These are phyloP conservation scores for Aureobasidium sp. DNA, from an alignment of 2,329 filamentous ascomycete genomes.

Conservation along the genomic window DNA sequence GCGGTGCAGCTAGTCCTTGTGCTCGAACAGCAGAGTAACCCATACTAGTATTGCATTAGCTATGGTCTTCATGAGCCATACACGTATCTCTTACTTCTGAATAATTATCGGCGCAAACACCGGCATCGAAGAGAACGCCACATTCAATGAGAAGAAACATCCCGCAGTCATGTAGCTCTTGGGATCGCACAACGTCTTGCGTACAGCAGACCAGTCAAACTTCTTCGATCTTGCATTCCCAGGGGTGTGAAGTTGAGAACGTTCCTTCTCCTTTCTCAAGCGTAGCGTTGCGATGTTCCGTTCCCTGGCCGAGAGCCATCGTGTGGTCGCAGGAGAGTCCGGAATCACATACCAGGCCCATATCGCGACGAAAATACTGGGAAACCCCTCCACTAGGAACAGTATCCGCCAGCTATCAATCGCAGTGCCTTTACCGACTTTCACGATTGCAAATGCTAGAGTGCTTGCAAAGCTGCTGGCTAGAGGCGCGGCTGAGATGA, in stretches of 20 bases:
- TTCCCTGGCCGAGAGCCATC: conserved; percentile 38
- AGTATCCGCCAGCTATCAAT: conserved; percentile 80
- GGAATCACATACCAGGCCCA: conserved; percentile 64
- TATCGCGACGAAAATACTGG: conserved; percentile 67
- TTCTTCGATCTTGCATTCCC: conserved; percentile 21
- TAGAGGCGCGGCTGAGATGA: conserved; percentile 66
- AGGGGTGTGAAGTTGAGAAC: not conserved
- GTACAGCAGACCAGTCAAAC: conserved; percentile 51
- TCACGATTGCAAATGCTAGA: conserved; percentile 71
- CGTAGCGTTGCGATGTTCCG: conserved; percentile 63
- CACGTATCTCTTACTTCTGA: conserved; percentile 39
- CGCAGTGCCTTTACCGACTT: conserved; percentile 55
- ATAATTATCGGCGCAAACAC: conserved; percentile 62
- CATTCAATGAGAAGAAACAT: conserved; percentile 84
- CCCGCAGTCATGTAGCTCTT: conserved; percentile 66
- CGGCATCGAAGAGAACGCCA: conserved; percentile 80
- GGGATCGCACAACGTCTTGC: conserved; percentile 56
- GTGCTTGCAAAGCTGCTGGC: conserved; percentile 65
- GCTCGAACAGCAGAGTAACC: conserved; percentile 60
- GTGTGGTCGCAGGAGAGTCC: conserved; percentile 54
- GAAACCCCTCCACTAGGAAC: conserved; percentile 79
- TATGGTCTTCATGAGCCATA: not conserved
- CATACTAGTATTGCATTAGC: conserved; percentile 44
- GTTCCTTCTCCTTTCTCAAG: conserved; percentile 49
- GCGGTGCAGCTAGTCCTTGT: conserved; percentile 74